Evolutionary conservation across 2,329 filamentous ascomycete genomes (phyloP), one percentile per base, ranked within the genome.

Genomic region (Colletotrichum musae): DNA sequence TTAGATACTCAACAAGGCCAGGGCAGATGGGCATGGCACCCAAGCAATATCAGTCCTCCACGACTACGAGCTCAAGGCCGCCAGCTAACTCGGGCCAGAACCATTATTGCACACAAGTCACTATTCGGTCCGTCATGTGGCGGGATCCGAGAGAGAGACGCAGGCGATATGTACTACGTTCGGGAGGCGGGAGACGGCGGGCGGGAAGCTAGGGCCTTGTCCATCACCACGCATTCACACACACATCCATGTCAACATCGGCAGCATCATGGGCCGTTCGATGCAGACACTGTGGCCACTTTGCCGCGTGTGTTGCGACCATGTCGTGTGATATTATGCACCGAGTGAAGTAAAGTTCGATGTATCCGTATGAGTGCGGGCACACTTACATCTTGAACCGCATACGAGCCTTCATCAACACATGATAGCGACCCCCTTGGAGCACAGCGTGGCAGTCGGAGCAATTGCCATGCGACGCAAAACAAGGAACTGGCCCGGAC

Each of bases 401-500:
- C 32, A 13, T 5, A 24, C 24, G 43, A 41, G 39, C n/a, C 12
- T 21, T 28, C n/a, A 9, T 28, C 39, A 16, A 24, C 18, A 16
- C 36, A 39, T 9, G 36, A 39, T 15, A n/a, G 16, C 24, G 28
- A 54, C 16, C 59, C 39, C 16, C 50, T 39, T 32, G 24, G 45
- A 24, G 9, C 4, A 13, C 9, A 15, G 53, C 26, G 65, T 65
- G 65, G 48, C 41, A 53, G 12, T 47, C 45, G 50, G 67, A 26
- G 26, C 51, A 51, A 53, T 53, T 39, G 62, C 51, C 62, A 69
- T 69, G 62, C 51, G 51, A 60, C 62, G 45, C 45, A 51, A 66
- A 66, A 56, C 56, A 66, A 60, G 66, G 66, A 59, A 69, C 41
- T 66, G 28, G 21, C 18, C 32, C 41, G 60, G 28, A 26, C 43